Base-by-base conservation (phyloP, 371 early-diverging fungal species). In the Syncephalis plumigaleata region DNA sequence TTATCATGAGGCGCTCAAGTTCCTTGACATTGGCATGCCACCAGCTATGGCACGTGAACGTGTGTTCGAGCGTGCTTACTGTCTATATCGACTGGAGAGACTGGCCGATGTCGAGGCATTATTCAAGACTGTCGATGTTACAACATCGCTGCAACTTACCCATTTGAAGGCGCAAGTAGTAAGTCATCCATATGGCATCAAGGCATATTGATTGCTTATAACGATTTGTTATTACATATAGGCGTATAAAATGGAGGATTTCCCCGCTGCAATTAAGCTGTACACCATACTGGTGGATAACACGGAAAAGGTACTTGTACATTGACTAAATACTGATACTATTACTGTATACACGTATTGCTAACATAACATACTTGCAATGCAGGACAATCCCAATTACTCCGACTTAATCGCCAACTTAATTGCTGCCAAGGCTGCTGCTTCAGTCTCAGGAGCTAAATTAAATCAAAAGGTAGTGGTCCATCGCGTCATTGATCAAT, bases 141-240 rank as follows among this genome's bases (percentile, higher is more conserved):
- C 36, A 47, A 26, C 17, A 11, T 47, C 55, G 25, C 50, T 59
- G 21, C 38, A 63, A 27, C 53, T 76, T 24, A 55, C 58, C 39
- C 73, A 72, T 48, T 56, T 85, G 40, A 75, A 79, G 55, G 79
- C 76, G 36, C 83, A 83, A 57, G 58, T 81, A 67, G 78, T 85
- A 66, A 52, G 56, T 56, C 57, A 22, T 50, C 55, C 22, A 46
- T 57, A 53, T 53, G 60, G 36, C 49, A n/a, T n/a, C n/a, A 45
- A 16, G 56, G 53, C 20, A 55, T 58, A 18, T 16, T 8, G 4
- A 18, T 7, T 16, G n/a, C 40, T 40, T 21, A 5, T 8, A 37
- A 46, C 18, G 20, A 16, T 53, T 42, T 55, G 13, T 3, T 43
- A 13, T 27, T 47, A 22, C 26, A 17, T 20, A 44, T 54, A 70